phyloP scores from a whole-genome alignment of 805 yeast species.

The Wickerhamomyces strasburgensis region DNA sequence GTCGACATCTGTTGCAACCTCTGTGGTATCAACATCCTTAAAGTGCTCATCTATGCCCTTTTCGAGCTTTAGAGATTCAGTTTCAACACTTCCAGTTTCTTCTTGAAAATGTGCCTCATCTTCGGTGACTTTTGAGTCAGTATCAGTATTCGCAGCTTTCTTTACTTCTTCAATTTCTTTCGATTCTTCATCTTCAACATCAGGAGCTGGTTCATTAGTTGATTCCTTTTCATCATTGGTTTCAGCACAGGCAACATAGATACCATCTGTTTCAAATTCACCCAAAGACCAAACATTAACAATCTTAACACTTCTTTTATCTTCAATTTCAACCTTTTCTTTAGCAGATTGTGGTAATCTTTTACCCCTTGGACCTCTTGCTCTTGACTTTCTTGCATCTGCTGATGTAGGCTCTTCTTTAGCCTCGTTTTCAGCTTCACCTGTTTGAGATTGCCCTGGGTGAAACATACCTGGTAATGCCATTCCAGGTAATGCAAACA shows the following conservation, averaged over 20 bases:
- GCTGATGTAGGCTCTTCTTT: slow-evolving; percentile 9
- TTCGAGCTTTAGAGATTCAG: no score
- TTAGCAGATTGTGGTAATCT: slow-evolving; percentile 57
- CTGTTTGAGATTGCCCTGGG: slow-evolving; percentile 6
- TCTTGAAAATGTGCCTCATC: not conserved
- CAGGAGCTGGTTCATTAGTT: not conserved
- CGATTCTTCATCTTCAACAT: not conserved
- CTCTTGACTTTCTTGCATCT: slow-evolving; percentile 47
- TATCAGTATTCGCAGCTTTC: no score
- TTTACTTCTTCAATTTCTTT: not conserved
- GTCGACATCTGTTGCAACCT: no score
- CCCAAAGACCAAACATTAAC: slow-evolving; percentile 21
- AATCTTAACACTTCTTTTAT: slow-evolving; percentile 20
- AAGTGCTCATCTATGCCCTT: no score
- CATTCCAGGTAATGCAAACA: slow-evolving; percentile 56
- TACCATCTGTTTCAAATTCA: no score
- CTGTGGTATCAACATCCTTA: no score
- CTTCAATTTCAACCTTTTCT: slow-evolving; percentile 20
- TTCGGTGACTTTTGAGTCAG: no score
- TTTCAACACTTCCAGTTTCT: not conserved
- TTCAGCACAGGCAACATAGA: no score
- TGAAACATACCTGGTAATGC: slow-evolving; percentile 28
- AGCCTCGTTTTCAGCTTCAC: slow-evolving; percentile 1
- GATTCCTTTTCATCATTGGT: no score
- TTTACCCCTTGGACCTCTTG: slow-evolving; percentile 71